Base-by-base conservation (phyloP, 352 stramenopile genomes). In the Pythium monospermum region DNA sequence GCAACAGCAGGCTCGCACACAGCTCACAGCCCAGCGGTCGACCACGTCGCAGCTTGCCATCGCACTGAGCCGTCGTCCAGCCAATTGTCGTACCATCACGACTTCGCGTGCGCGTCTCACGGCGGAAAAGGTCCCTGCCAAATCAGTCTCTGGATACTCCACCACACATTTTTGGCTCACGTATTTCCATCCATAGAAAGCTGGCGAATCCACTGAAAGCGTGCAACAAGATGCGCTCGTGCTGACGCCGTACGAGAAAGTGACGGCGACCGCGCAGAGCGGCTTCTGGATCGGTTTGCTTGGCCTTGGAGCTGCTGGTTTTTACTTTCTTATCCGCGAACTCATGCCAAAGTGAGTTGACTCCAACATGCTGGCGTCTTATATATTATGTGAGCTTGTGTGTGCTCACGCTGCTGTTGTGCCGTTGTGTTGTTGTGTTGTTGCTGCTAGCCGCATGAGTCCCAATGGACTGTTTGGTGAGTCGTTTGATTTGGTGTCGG, bases 191-290 rank as follows among this genome's bases (percentile, higher is more conserved):
- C 11, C 41, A 25, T n/a, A 81, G 60, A 61, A 66, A 26, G 66
- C 50, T 28, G 53, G 42, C 1, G 61, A 82, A 36, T 61, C 42
- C 12, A 50, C 60, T 36, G 75, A 85, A 32, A 68, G 71, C 36
- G 60, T 81, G 28, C 79, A 82, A 16, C 62, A 80, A 54, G 82
- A 92, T 41, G 82, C 82, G 32, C 69, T 92, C 39, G 83, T 97
- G 35, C 75, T 98, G 47, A 96, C 91, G 40, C 91, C 94, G 15
- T 96, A 96, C 26, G 72, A 98, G 79, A 97, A 98, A 64, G 91
- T 98, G 21, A 93, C 90, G 21, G 94, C 83, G 10, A 94, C 83
- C 7, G 86, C 83, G 27, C 87, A 86, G 23, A 72, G 95, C 16
- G 77, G 78, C 38, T 85, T 97, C 63, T 98, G 90, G 90, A 68